Conservation (phyloP, 371 early-diverging fungal genomes). For the Lichtheimia ramosa region DNA sequence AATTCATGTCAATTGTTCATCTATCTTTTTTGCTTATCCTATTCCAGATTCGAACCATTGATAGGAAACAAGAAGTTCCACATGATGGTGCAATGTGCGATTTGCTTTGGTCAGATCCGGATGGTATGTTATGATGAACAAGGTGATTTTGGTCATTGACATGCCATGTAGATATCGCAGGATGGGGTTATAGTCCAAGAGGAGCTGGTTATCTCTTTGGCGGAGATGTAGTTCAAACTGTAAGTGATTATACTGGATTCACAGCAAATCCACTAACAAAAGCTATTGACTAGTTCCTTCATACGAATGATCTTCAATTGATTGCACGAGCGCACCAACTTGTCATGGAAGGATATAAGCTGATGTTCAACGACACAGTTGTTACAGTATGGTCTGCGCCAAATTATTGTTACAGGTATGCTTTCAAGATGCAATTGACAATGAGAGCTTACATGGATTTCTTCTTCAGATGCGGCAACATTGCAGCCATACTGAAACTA, state of each 20-base stretch:
- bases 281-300: constrained; percentile 64
- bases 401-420: constrained; percentile 95
- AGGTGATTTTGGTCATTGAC: background rate
- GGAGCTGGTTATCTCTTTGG: constrained; percentile 99
- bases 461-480: constrained; percentile 89
- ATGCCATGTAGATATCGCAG: constrained; percentile 32
- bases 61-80: constrained; percentile 98
- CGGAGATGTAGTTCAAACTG: constrained; percentile 82
- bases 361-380: constrained; percentile 93
- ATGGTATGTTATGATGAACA: constrained; percentile 50
- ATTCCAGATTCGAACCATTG: constrained; percentile 86
- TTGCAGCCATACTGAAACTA: constrained; percentile 97
- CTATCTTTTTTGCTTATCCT: background rate
- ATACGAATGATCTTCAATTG: constrained; percentile 87
- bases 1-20: constrained; percentile 7
- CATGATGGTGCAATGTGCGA: constrained; percentile 99
- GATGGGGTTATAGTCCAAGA: constrained; percentile 97
- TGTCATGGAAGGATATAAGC: constrained; percentile 98
- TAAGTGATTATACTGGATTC: constrained; percentile 25
- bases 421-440: background rate
- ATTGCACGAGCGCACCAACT: constrained; percentile 99
- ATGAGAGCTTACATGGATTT: background rate
- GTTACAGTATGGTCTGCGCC: constrained; percentile 99
- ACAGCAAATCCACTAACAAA: too few species aligned
- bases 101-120: constrained; percentile 99